Conservation (phyloP, 225 moss, liverwort and hornwort genomes). For the Anthoceros angustus region DNA sequence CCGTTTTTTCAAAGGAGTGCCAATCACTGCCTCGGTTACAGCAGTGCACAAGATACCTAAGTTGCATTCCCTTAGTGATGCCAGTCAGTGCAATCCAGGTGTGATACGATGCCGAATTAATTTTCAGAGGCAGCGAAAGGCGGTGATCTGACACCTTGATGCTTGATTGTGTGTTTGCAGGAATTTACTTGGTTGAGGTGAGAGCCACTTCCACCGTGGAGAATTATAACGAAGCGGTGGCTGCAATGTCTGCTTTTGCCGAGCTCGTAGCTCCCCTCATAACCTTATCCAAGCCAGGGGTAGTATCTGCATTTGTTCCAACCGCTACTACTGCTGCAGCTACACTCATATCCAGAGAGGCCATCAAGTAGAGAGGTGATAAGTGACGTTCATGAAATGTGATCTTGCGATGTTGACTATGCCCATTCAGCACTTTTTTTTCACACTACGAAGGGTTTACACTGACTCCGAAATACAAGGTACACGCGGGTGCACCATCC, state of each 20-base stretch:
- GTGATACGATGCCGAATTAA: slow-evolving; percentile 9
- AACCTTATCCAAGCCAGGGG: slow-evolving; percentile 77
- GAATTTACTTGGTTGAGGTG: slow-evolving; percentile 52
- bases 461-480: too few species aligned
- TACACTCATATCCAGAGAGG: slow-evolving; percentile 57
- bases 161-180: not conserved
- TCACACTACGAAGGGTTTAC: too few species aligned
- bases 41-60: slow-evolving; percentile 38
- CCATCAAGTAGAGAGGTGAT: slow-evolving; percentile 6
- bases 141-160: not conserved
- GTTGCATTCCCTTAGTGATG: slow-evolving; percentile 55
- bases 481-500: too few species aligned
- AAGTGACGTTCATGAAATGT: too few species aligned
- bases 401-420: too few species aligned
- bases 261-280: slow-evolving; percentile 82
- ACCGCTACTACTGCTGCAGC: slow-evolving; percentile 82
- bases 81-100: slow-evolving; percentile 49
- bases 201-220: slow-evolving; percentile 71
- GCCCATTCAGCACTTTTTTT: too few species aligned
- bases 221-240: slow-evolving; percentile 72
- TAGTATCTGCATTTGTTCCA: slow-evolving; percentile 58
- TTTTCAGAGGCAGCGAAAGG: not conserved
- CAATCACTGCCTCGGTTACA: slow-evolving; percentile 51
- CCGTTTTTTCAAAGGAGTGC: slow-evolving; percentile 54
- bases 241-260: slow-evolving; percentile 77